These are phyloP conservation scores for Gracilaria domingensis DNA, from an alignment of 23 red algal genomes.

Conservation along the genomic window DNA sequence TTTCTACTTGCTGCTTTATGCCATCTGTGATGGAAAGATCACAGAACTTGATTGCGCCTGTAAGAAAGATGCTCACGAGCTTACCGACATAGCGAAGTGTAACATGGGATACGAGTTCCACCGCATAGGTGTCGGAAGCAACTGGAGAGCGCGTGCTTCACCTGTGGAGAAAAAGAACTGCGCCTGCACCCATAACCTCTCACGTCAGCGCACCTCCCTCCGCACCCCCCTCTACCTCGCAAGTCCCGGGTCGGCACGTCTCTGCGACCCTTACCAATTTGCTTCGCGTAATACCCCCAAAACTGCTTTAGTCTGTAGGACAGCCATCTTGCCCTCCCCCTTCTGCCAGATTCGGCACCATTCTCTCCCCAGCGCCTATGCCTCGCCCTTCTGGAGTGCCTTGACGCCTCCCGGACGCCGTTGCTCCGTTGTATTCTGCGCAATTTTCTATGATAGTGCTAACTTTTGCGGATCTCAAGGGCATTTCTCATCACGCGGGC, in stretches of 20 bases:
- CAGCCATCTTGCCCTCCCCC: conserved; percentile 17
- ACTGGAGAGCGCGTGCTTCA: conserved; percentile 27
- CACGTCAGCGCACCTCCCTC: conserved; percentile 9
- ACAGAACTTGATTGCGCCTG: background rate
- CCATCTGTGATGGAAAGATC: conserved; percentile 35
- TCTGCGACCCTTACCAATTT: conserved; percentile 1
- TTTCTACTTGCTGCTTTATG: conserved; percentile 24
- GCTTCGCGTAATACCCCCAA: conserved; percentile 26
- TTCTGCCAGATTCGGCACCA: background rate
- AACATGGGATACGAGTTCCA: conserved; percentile 15
- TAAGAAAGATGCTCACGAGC: conserved; percentile 38
- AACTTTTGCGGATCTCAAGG: conserved; percentile 66
- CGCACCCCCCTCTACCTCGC: conserved; percentile 19
- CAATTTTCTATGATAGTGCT: conserved; percentile 6
- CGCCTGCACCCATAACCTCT: conserved; percentile 9
- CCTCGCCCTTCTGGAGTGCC: background rate
- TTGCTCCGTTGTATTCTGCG: conserved; percentile 1
- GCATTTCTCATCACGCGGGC: conserved; percentile 56
- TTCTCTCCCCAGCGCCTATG: conserved; percentile 4
- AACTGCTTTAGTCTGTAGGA: conserved; percentile 24
- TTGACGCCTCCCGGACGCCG: background rate
- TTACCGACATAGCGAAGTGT: conserved; percentile 38
- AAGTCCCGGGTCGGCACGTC: background rate
- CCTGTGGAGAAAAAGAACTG: background rate
- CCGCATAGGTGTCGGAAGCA: conserved; percentile 11